A percentile compares a stretch with the other conserved stretches of the same genome.
These are phyloP conservation scores for Phytophthora brassicae DNA, from an alignment of 352 stramenopile genomes.

Conservation along the genomic window DNA sequence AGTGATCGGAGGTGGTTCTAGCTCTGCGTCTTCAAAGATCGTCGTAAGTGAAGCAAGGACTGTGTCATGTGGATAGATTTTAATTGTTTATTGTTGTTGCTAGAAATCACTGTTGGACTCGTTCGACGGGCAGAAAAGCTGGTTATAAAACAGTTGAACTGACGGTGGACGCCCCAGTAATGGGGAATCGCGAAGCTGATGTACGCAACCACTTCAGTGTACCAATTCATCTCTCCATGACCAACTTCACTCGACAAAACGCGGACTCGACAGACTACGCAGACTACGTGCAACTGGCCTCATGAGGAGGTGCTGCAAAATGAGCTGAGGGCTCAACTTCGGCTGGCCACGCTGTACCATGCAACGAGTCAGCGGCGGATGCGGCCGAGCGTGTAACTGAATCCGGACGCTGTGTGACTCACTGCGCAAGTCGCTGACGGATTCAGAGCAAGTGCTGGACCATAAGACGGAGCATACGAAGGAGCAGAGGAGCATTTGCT, in stretches of 20 bases:
- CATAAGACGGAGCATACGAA: slow-evolving; percentile 71
- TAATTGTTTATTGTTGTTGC: slow-evolving; percentile 2
- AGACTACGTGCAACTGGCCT: slow-evolving; percentile 41
- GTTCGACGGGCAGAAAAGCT: slow-evolving; percentile 88
- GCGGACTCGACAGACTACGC: slow-evolving; percentile 25
- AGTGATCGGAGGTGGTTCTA: slow-evolving; percentile 92
- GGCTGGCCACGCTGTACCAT: slow-evolving; percentile 74
- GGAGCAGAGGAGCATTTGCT: slow-evolving; percentile 71
- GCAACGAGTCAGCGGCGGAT: slow-evolving; percentile 61
- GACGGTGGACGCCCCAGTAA: slow-evolving; percentile 95
- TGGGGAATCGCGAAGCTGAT: slow-evolving; percentile 93
- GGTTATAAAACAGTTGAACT: slow-evolving; percentile 94
- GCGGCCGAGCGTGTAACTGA: slow-evolving; percentile 53
- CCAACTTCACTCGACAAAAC: slow-evolving; percentile 32
- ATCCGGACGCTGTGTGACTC: slow-evolving; percentile 58
- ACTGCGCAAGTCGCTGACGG: slow-evolving; percentile 54
- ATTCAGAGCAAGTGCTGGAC: slow-evolving; percentile 59
- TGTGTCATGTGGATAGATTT: background rate
- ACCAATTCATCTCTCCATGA: slow-evolving; percentile 54
- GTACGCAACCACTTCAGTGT: slow-evolving; percentile 92
- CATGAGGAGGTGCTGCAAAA: slow-evolving; percentile 67
- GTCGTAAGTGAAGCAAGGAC: slow-evolving; percentile 32
- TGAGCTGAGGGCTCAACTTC: slow-evolving; percentile 65
- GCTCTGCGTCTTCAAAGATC: slow-evolving; percentile 94
- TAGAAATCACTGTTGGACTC: slow-evolving; percentile 92